A percentile compares a stretch with the other conserved stretches of the same genome.
These are phyloP conservation scores for Yarrowia porcina DNA, from an alignment of 805 yeast genomes.

Conservation along the genomic window DNA sequence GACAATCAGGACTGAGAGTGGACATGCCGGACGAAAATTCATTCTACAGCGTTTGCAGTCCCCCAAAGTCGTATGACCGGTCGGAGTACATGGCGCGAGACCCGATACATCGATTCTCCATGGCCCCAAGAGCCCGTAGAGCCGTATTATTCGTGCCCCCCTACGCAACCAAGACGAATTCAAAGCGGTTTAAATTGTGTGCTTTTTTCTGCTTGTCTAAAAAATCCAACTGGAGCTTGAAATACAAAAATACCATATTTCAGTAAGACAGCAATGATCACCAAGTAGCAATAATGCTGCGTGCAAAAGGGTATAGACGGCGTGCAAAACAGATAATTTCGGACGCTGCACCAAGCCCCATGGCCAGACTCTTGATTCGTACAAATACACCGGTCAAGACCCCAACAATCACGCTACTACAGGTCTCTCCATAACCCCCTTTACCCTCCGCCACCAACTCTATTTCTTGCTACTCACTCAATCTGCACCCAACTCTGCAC, in stretches of 20 bases:
- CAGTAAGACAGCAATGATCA: constrained; percentile 17
- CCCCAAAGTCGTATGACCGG: neutral
- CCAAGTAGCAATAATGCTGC: neutral
- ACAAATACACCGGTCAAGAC: neutral
- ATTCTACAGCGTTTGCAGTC: no score
- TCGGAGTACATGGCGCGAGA: no score
- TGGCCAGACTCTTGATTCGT: no score
- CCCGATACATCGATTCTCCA: no score
- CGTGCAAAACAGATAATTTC: no score
- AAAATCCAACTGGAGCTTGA: neutral
- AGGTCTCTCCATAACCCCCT: neutral
- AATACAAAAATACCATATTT: neutral
- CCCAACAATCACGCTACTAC: neutral
- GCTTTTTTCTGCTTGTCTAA: neutral
- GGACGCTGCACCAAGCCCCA: neutral
- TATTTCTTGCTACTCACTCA: constrained; percentile 25
- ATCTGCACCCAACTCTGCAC: neutral
- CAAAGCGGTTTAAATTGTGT: neutral
- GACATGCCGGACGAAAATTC: no score
- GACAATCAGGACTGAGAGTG: neutral
- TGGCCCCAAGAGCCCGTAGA: no score
- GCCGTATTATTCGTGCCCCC: no score
- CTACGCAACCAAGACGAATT: neutral
- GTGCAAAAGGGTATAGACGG: no score
- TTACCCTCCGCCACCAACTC: constrained; percentile 20